phyloP scores from a whole-genome alignment of 2,329 filamentous ascomycete species.

The Simplicillium sp. region DNA sequence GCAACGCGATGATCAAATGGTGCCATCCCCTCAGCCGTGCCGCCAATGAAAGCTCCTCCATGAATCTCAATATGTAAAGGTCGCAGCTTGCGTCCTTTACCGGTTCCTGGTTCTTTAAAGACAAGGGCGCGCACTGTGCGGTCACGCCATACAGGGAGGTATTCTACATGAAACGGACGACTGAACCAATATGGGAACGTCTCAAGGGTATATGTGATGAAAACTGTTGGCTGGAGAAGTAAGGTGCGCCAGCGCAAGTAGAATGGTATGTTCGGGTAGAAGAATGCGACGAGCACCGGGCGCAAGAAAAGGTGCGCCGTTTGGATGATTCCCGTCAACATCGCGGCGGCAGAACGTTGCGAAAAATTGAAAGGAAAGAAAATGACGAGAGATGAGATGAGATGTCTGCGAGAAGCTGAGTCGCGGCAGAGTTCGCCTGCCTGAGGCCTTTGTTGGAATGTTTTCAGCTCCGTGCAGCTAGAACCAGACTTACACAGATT shows the following conservation, averaged over 20 bases:
- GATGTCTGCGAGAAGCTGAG: too few relatives aligned
- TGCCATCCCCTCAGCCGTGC: constrained; percentile 27
- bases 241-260: constrained; percentile 31
- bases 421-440: too few relatives aligned
- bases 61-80: constrained; percentile 36
- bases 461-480: too few relatives aligned
- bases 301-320: constrained; percentile 8
- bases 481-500: too few relatives aligned
- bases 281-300: constrained; percentile 22
- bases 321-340: too few relatives aligned
- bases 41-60: constrained; percentile 32
- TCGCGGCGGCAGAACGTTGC: too few relatives aligned
- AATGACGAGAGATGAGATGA: too few relatives aligned
- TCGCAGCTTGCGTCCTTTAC: constrained; percentile 14
- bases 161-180: constrained; percentile 21
- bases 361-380: too few relatives aligned
- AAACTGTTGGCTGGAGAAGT: constrained; percentile 27
- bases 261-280: constrained; percentile 25
- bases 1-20: constrained; percentile 23
- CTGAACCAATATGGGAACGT: constrained; percentile 24
- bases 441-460: too few relatives aligned
- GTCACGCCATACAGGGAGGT: constrained; percentile 18
- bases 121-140: constrained; percentile 21
- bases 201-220: constrained; percentile 26
- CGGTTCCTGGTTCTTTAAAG: constrained; percentile 16